Evolutionary conservation across 768 basidiomycete species (phyloP).

Genomic region (Tylopilus intermedius): DNA sequence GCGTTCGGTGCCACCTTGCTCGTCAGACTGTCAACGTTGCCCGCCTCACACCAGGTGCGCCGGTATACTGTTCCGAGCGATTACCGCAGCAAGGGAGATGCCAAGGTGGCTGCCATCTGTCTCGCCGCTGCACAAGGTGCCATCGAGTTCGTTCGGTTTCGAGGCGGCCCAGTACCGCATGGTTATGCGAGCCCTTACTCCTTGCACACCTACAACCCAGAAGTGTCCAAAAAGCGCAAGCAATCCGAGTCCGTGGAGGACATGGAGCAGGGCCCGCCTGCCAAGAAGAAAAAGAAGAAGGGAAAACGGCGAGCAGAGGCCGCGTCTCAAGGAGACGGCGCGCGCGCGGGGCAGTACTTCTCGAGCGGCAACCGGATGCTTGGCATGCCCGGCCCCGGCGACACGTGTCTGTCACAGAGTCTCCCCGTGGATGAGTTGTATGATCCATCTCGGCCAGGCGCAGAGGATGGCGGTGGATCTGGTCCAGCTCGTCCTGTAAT

Average conservation of each 20-base stretch:
- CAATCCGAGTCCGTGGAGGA: slow-evolving; percentile 24
- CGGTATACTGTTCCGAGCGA: slow-evolving; percentile 44
- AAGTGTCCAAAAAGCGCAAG: slow-evolving; percentile 35
- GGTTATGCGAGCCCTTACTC: slow-evolving; percentile 39
- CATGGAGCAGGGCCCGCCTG: slow-evolving; percentile 10
- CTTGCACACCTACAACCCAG: slow-evolving; percentile 23
- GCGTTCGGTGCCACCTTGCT: slow-evolving; percentile 53
- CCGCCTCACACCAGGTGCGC: slow-evolving; percentile 33
- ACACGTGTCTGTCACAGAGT: slow-evolving; percentile 18
- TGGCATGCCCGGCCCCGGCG: slow-evolving; percentile 13
- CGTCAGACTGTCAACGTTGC: slow-evolving; percentile 35
- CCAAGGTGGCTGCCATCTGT: slow-evolving; percentile 52
- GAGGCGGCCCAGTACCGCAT: slow-evolving; percentile 38
- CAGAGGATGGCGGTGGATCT: slow-evolving; percentile 18
- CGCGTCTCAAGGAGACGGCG: slow-evolving; percentile 2
- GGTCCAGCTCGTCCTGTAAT: slow-evolving; percentile 11
- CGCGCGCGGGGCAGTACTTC: neutral
- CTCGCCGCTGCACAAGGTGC: slow-evolving; percentile 51
- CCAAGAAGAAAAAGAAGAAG: slow-evolving; percentile 28
- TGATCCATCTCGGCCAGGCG: slow-evolving; percentile 16
- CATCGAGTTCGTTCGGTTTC: slow-evolving; percentile 57
- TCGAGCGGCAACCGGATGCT: slow-evolving; percentile 15
- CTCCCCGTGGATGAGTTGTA: slow-evolving; percentile 8
- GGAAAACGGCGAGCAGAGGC: slow-evolving; percentile 24
- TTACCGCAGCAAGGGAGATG: slow-evolving; percentile 57